Evolutionary conservation across 2,329 filamentous ascomycete genomes (phyloP).

Genomic region (Pseudogymnoascus sp.): DNA sequence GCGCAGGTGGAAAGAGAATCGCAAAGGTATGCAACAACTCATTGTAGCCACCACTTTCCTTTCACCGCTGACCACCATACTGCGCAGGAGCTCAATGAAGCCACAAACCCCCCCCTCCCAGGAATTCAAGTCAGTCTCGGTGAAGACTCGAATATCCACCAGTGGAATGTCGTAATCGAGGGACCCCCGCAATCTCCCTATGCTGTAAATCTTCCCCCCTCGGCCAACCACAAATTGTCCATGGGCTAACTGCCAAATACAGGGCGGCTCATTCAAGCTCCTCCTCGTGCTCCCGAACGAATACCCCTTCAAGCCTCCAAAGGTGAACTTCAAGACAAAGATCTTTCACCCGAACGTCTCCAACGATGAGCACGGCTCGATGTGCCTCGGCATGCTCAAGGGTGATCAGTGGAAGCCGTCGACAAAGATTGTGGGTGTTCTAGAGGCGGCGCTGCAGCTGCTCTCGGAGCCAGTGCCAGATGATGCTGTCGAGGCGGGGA

Average conservation of each 20-base stretch:
- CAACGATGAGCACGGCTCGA: conserved; percentile 64
- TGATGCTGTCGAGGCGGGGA: conserved; percentile 60
- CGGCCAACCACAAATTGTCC: background rate
- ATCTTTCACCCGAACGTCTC: conserved; percentile 71
- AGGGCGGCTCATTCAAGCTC: conserved; percentile 59
- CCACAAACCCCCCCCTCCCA: conserved; percentile 44
- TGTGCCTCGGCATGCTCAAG: conserved; percentile 66
- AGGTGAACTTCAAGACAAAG: conserved; percentile 61
- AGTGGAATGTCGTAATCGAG: conserved; percentile 60
- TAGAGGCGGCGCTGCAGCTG: conserved; percentile 56
- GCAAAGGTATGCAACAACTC: conserved; percentile 16
- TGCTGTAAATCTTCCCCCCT: conserved; percentile 40
- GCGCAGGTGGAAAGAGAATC: conserved; percentile 23
- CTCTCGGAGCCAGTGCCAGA: conserved; percentile 61
- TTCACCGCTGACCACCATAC: conserved; percentile 8
- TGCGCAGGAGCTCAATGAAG: conserved; percentile 51
- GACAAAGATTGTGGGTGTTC: conserved; percentile 56
- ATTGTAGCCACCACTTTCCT: background rate
- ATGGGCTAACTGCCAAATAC: background rate
- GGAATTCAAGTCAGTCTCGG: conserved; percentile 49
- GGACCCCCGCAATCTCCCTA: conserved; percentile 58
- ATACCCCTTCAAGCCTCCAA: conserved; percentile 68
- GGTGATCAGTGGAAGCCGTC: conserved; percentile 67
- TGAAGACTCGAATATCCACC: conserved; percentile 56
- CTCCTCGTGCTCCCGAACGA: conserved; percentile 58